These are phyloP conservation scores for Gonapodya prolifera DNA, from an alignment of 192 early-diverging fungal genomes.

Conservation along the genomic window DNA sequence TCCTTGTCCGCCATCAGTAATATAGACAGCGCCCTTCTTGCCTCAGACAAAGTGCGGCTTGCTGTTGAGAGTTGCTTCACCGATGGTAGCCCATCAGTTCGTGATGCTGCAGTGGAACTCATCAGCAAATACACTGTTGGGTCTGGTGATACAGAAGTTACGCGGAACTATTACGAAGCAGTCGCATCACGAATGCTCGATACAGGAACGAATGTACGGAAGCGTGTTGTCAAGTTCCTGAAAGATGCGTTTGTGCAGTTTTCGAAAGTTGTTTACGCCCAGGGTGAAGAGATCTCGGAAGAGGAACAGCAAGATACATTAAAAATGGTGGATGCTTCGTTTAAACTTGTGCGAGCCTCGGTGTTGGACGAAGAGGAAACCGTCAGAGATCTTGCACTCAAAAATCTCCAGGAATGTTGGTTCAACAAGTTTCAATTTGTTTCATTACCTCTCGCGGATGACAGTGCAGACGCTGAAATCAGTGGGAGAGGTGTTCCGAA, in stretches of 20 bases:
- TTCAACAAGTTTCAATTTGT: conserved; percentile 35
- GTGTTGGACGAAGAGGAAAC: conserved; percentile 29
- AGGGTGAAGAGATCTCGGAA: neutral
- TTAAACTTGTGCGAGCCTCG: conserved; percentile 16
- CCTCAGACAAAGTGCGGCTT: neutral
- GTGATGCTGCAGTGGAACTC: neutral
- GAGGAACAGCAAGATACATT: neutral
- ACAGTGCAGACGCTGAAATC: neutral
- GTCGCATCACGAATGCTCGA: conserved; percentile 73
- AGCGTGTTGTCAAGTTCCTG: conserved; percentile 68
- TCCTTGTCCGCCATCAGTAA: neutral
- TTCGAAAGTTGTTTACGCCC: neutral
- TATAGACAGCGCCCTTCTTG: neutral
- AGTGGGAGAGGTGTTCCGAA: neutral
- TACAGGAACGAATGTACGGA: conserved; percentile 75
- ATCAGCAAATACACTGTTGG: conserved; percentile 27
- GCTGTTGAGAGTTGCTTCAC: neutral
- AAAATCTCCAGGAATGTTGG: conserved; percentile 58
- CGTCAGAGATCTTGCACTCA: conserved; percentile 52
- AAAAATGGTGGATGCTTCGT: conserved; percentile 18
- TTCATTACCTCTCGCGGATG: neutral
- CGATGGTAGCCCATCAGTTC: neutral
- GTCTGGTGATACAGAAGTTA: conserved; percentile 36
- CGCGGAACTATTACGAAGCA: conserved; percentile 63
- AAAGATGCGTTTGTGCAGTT: conserved; percentile 51